Base-by-base conservation (phyloP, 2,329 filamentous ascomycete genomes). In the Thermomyces lanuginosus region DNA sequence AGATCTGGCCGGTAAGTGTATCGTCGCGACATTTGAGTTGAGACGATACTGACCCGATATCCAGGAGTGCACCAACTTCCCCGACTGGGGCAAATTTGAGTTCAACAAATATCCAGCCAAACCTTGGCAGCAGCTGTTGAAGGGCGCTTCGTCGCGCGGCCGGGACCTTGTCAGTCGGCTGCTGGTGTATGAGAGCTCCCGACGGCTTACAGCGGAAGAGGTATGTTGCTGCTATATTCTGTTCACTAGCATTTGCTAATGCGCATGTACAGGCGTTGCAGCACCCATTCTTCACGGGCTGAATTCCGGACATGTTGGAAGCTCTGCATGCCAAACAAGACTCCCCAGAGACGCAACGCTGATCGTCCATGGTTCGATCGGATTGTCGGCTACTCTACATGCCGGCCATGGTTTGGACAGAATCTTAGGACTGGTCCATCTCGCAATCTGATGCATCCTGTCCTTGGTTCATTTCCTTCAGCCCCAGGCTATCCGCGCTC, bases 51-150 rank as follows among this genome's bases (percentile, higher is more conserved):
- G 26, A 34, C 17, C 18, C 19, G 6, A 8, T 8, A 14, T 13
- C 31, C 30, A 55, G 53, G 55, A 51, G 27, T 45, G 49, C 16
- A 33, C 54, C 7, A 44, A 45, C 1, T 76, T 91, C 42, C 77
- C 79, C 0, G 89, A 92, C 10, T 98, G 92, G 65, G 79, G 84
- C 8, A 91, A 77, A 45, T 69, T 77, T 46, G 54, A 83, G 49
- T 98, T 92, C 55, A 67, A 72, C 21, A 60, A 72, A 8, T 93
- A 92, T 45, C 66, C 72, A 3, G 52, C 60, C 0, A 66, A 66
- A 36, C 36, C 58, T 0, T 93, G 84, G 83, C 60, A 69, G 1
- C 64, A 68, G 1, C 59, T 93, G 10, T 54, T 95, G 21, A 69
- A 70, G 0, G 62, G 60, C 4, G 64, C 71, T 0, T 64, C 70